A percentile compares a stretch with the other conserved stretches of the same genome.
These are phyloP conservation scores for Fraxinus velutina DNA, from an alignment of 305 asterid species.

Conservation along the genomic window DNA sequence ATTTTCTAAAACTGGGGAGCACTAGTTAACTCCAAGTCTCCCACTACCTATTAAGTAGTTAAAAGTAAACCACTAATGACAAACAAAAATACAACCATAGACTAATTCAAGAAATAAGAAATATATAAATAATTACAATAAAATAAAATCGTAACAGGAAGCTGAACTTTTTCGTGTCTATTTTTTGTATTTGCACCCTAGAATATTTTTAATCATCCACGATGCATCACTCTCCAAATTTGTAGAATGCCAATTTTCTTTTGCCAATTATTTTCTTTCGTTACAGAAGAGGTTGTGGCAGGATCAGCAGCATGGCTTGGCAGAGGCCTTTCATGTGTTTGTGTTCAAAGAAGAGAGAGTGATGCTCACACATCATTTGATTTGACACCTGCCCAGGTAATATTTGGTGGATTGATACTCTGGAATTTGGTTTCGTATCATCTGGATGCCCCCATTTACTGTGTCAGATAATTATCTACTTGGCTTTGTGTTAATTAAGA, in stretches of 20 bases:
- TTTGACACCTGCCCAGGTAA: conserved; percentile 82
- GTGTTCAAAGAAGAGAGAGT: conserved; percentile 87
- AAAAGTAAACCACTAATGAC: background rate
- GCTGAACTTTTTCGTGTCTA: background rate
- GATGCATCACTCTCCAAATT: background rate
- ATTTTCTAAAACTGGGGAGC: background rate
- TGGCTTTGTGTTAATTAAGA: background rate
- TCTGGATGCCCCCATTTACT: background rate
- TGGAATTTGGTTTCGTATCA: conserved; percentile 3
- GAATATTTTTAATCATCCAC: background rate
- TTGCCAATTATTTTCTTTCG: conserved; percentile 24
- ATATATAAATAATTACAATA: no score
- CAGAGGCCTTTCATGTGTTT: conserved; percentile 93
- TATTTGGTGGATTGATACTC: conserved; percentile 11
- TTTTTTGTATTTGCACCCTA: conserved; percentile 5
- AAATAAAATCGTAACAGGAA: background rate
- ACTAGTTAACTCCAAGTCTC: background rate
- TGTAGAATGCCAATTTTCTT: conserved; percentile 14
- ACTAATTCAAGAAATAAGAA: background rate
- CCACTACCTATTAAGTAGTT: background rate
- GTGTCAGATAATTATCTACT: background rate
- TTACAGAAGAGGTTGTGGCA: conserved; percentile 76
- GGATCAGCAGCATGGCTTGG: conserved; percentile 99
- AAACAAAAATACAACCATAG: background rate
- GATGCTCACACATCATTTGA: conserved; percentile 91